phyloP scores from a whole-genome alignment of 805 yeast species.

The Starmerella stigmatis region DNA sequence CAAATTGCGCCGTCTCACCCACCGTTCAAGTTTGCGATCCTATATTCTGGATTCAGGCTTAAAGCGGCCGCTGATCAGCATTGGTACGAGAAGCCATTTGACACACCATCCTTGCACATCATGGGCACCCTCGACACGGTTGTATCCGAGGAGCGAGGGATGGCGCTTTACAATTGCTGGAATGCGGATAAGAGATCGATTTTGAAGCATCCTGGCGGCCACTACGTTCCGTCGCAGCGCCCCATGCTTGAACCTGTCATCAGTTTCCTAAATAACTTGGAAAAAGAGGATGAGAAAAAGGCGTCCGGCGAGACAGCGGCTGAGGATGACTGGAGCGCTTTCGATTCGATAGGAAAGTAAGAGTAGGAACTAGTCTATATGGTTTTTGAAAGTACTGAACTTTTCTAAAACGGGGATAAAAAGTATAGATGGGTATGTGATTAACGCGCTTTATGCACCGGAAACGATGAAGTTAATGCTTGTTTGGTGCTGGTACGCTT shows the following conservation, averaged over 20 bases:
- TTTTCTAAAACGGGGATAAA: no score
- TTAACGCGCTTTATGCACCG: no score
- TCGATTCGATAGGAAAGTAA: constrained; percentile 30
- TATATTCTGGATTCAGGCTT: constrained; percentile 54
- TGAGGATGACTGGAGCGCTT: constrained; percentile 31
- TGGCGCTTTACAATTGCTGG: constrained; percentile 47
- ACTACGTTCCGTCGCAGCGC: constrained; percentile 85
- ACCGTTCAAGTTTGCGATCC: constrained; percentile 56
- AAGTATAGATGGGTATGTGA: no score
- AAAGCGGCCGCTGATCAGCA: constrained; percentile 26
- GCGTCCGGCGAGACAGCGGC: constrained; percentile 9
- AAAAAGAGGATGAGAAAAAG: constrained; percentile 2
- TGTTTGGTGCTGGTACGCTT: neutral
- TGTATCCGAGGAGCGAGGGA: constrained; percentile 62
- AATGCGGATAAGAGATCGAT: constrained; percentile 36
- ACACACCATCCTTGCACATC: constrained; percentile 53
- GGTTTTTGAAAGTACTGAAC: no score
- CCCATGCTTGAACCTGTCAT: constrained; percentile 33
- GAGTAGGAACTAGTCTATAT: no score
- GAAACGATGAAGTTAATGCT: neutral
- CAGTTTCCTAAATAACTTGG: constrained; percentile 23
- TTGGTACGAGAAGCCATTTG: constrained; percentile 29
- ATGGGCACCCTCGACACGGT: constrained; percentile 82
- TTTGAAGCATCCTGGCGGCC: constrained; percentile 90
- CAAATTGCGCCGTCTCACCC: constrained; percentile 44